These are phyloP conservation scores for Cyclotella sp. DNA, from an alignment of 108 stramenopile genomes.

Conservation along the genomic window DNA sequence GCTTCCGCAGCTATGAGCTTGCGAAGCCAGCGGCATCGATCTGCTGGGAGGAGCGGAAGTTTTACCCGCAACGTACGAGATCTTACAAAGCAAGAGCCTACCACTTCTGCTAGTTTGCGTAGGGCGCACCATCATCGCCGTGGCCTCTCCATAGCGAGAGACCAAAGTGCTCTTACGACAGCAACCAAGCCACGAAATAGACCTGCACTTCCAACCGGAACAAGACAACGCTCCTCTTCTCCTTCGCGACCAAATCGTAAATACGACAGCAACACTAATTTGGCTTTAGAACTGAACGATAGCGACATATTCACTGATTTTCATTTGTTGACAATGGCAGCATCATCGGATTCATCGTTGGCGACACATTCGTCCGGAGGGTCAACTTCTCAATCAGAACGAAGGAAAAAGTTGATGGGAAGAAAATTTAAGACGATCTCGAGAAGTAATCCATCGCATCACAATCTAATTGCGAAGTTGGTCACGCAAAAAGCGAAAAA, in stretches of 20 bases:
- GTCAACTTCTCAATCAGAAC: not conserved
- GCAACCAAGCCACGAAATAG: not conserved
- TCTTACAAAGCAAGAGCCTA: not conserved
- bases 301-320: conserved; percentile 11
- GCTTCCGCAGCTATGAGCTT: not conserved
- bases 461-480: not conserved
- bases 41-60: not conserved
- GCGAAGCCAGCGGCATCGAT: not conserved
- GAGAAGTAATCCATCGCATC: conserved; percentile 2
- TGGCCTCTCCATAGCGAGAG: not conserved
- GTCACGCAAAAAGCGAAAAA: not conserved
- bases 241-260: not conserved
- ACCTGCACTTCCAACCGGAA: not conserved
- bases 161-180: not conserved
- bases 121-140: not conserved
- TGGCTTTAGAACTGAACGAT: not conserved
- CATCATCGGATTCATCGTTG: not conserved
- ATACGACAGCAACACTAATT: not conserved
- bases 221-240: not conserved
- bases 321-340: conserved; percentile 1
- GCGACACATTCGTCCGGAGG: not conserved
- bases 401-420: conserved; percentile 1
- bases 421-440: conserved; percentile 3
- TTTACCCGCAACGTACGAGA: not conserved
- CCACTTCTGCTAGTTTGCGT: not conserved